phyloP scores from a whole-genome alignment of 805 yeast species.

The Wickerhamomyces alni region DNA sequence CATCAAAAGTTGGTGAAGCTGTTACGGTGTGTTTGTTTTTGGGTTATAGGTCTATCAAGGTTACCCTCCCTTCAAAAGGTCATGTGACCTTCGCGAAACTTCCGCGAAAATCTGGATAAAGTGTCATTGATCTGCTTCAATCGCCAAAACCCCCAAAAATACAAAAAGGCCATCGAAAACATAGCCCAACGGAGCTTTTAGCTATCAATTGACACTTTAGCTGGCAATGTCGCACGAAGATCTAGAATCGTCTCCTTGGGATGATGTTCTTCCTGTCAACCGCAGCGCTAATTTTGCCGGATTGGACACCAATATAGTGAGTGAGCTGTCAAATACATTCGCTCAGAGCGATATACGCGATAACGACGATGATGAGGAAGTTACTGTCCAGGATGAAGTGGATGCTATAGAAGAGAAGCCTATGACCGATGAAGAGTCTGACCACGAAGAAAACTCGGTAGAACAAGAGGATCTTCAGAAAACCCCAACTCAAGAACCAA shows the following conservation, averaged over 20 bases:
- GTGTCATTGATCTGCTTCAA: background rate
- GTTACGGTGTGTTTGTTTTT: too few relatives aligned
- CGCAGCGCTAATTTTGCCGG: conserved; percentile 10
- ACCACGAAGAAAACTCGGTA: background rate
- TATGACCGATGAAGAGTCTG: conserved; percentile 2
- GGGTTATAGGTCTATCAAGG: too few relatives aligned
- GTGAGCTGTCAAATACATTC: conserved; percentile 17
- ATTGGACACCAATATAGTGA: conserved; percentile 4
- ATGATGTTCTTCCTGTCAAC: conserved; percentile 40
- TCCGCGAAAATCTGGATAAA: background rate
- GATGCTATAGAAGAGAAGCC: conserved; percentile 3
- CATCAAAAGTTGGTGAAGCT: too few relatives aligned
- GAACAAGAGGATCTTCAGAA: too few relatives aligned
- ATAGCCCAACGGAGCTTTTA: too few relatives aligned
- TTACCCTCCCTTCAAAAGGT: too few relatives aligned
- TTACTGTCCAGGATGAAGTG: background rate
- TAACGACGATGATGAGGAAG: conserved; percentile 5
- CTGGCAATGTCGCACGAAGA: conserved; percentile 40
- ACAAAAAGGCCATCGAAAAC: background rate
- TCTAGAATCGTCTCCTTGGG: conserved; percentile 56
- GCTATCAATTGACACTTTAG: too few relatives aligned
- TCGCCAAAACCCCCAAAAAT: background rate
- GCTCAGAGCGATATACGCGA: conserved; percentile 5
- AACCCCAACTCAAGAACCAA: background rate
- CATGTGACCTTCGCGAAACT: background rate